These are phyloP conservation scores for Hypoxylon sp. DNA, from an alignment of 2,329 filamentous ascomycete species.

Conservation along the genomic window DNA sequence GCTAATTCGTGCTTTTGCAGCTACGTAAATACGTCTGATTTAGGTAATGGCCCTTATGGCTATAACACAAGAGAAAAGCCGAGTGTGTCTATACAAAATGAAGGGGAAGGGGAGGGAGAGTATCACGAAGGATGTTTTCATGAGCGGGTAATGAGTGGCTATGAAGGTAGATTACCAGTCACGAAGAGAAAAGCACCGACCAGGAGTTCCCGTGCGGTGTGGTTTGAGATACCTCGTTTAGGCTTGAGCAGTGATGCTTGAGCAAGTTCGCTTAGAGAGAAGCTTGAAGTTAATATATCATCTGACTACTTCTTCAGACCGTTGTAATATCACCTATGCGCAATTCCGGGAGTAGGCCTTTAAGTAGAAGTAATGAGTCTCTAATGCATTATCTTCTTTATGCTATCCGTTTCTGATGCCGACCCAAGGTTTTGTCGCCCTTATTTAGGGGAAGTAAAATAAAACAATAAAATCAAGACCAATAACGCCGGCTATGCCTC, in stretches of 20 bases:
- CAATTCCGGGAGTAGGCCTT: background rate
- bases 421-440: conserved; percentile 1
- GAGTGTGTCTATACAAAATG: background rate
- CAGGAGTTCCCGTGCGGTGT: background rate
- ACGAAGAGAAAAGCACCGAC: background rate
- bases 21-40: conserved; percentile 46
- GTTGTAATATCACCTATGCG: conserved; percentile 18
- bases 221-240: conserved; percentile 15
- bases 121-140: conserved; percentile 31
- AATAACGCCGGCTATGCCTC: conserved; percentile 18
- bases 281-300: conserved; percentile 4
- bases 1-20: conserved; percentile 37
- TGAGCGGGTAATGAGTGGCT: conserved; percentile 18
- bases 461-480: conserved; percentile 6
- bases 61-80: background rate
- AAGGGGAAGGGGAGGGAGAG: background rate
- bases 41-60: conserved; percentile 12
- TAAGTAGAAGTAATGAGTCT: background rate
- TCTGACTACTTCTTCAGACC: conserved; percentile 6
- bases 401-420: conserved; percentile 24
- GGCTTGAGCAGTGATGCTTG: background rate
- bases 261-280: conserved; percentile 5
- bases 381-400: conserved; percentile 11
- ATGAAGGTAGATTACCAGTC: background rate
- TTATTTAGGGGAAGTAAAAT: no score